Percentiles rank a stretch among this genome's conserved stretches.
Evolutionary conservation across 257 asterid genomes (phyloP).

Genomic region (Plantago elongata): DNA sequence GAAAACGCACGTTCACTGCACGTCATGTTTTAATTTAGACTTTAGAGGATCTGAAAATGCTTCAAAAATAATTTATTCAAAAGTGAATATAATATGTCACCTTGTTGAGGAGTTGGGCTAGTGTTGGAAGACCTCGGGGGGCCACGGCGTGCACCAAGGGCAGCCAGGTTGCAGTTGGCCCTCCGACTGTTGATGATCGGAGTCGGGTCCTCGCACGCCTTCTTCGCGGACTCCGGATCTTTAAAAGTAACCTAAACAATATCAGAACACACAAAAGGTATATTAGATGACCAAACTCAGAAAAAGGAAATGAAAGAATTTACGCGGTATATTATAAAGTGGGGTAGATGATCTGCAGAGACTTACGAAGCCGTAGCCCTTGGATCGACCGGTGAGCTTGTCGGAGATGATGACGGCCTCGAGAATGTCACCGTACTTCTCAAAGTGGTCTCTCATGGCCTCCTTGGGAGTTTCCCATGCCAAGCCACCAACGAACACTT

Average conservation of each 20-base stretch:
- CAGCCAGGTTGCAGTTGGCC: conserved; percentile 93
- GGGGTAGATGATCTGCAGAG: neutral
- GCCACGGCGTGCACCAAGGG: conserved; percentile 72
- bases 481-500: conserved; percentile 89
- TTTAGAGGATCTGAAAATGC: too few species aligned
- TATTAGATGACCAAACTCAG: neutral
- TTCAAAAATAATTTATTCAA: too few species aligned
- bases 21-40: too few species aligned
- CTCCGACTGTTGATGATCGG: conserved; percentile 94
- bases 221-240: conserved; percentile 80
- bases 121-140: conserved; percentile 55
- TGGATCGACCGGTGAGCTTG: conserved; percentile 92
- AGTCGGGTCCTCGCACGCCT: conserved; percentile 77
- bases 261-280: neutral
- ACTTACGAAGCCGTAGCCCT: conserved; percentile 96
- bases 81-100: conserved; percentile 19
- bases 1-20: too few species aligned
- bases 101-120: conserved; percentile 54
- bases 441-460: conserved; percentile 64
- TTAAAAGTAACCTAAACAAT: conserved; percentile 68
- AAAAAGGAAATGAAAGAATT: too few species aligned
- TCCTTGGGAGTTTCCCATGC: conserved; percentile 98
- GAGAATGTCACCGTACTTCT: conserved; percentile 74
- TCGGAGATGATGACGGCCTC: conserved; percentile 97
- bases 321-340: too few species aligned